Evolutionary conservation across 2,329 filamentous ascomycete genomes (phyloP).

Genomic region (Colletotrichum noveboracense): DNA sequence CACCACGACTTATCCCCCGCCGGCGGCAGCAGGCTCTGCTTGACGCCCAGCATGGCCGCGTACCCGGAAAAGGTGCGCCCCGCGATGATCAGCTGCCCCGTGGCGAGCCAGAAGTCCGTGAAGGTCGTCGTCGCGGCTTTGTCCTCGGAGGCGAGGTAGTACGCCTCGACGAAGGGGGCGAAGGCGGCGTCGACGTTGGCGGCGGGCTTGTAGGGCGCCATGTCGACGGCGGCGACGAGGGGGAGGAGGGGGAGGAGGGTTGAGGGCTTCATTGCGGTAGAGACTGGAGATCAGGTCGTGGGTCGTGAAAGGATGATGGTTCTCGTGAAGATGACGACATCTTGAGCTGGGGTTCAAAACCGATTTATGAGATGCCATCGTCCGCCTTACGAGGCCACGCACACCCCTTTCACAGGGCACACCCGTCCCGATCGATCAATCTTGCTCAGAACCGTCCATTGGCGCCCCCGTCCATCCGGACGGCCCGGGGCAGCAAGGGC

Average conservation of each 20-base stretch:
- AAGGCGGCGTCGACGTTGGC: background rate
- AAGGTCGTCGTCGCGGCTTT: background rate
- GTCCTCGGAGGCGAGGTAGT: conserved; percentile 4
- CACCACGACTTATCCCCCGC: background rate
- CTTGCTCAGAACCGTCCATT: background rate
- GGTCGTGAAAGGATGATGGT: background rate
- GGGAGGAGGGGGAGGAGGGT: background rate
- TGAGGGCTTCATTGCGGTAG: background rate
- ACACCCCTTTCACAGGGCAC: background rate
- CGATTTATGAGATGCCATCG: background rate
- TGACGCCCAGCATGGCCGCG: background rate
- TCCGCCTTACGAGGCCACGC: background rate
- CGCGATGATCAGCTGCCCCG: background rate
- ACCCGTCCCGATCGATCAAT: background rate
- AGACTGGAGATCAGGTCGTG: background rate
- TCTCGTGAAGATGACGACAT: background rate
- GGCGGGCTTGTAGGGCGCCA: background rate
- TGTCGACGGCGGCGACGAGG: background rate
- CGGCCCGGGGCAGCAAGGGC: background rate
- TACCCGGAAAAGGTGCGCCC: background rate
- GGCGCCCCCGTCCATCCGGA: background rate
- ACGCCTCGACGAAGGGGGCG: background rate
- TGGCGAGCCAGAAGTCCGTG: conserved; percentile 15
- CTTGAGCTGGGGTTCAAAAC: rapidly evolving
- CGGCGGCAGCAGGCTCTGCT: conserved; percentile 7